A percentile compares a stretch with the other conserved stretches of the same genome.
Evolutionary conservation across 768 basidiomycete species (phyloP).

Genomic region (Cytidiella melzeri): DNA sequence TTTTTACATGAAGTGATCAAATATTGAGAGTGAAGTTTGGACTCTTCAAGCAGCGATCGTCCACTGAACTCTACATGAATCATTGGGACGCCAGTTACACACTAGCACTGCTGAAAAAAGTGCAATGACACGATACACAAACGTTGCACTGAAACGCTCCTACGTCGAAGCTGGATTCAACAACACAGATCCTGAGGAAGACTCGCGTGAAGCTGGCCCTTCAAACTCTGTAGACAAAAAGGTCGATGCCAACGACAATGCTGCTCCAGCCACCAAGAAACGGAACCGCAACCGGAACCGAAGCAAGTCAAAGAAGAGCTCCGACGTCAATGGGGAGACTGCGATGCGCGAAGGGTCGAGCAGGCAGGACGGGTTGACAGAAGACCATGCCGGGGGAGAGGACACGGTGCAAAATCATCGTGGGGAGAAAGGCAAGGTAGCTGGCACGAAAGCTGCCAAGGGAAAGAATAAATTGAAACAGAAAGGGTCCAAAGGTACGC

Average conservation of each 20-base stretch:
- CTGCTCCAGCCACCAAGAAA: slow-evolving; percentile 18
- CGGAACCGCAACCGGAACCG: slow-evolving; percentile 59
- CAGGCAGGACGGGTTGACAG: slow-evolving; percentile 15
- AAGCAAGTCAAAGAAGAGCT: slow-evolving; percentile 31
- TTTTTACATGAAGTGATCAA: no score
- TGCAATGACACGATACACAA: slow-evolving; percentile 73
- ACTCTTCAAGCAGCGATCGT: no score
- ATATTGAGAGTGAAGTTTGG: no score
- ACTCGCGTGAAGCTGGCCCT: neutral
- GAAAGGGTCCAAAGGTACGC: slow-evolving; percentile 11
- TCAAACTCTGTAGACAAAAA: neutral
- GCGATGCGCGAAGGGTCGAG: slow-evolving; percentile 2
- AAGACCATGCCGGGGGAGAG: slow-evolving; percentile 12
- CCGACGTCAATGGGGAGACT: neutral
- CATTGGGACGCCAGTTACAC: no score
- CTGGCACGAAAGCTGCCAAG: slow-evolving; percentile 22
- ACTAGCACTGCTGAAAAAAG: no score
- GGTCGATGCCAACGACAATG: slow-evolving; percentile 1
- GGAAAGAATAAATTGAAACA: slow-evolving; percentile 24
- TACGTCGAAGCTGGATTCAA: slow-evolving; percentile 60
- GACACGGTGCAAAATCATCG: slow-evolving; percentile 13
- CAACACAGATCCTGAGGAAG: slow-evolving; percentile 13
- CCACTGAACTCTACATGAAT: no score
- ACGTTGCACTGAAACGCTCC: slow-evolving; percentile 67
- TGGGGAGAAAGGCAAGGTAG: slow-evolving; percentile 17